Base-by-base conservation (phyloP, 2,329 filamentous ascomycete genomes). In the Epichloe festucae region DNA sequence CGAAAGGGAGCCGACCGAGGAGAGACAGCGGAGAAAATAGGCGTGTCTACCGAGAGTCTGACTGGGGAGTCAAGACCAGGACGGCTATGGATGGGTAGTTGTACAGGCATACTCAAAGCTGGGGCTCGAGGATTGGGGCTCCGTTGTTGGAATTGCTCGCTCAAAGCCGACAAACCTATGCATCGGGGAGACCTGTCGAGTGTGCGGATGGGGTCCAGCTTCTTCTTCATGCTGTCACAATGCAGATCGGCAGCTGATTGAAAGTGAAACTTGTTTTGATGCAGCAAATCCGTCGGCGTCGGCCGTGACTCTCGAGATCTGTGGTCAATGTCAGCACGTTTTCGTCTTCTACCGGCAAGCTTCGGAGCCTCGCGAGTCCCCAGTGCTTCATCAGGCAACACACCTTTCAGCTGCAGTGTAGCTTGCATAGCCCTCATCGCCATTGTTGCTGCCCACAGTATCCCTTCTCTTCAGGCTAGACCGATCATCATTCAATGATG, bases 151-250 rank as follows among this genome's bases (percentile, higher is more conserved):
- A 67, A 58, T 19, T 67, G 59, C 7, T 74, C 71, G 51, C 63
- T 67, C 21, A 68, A 57, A 2, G 72, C 73, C 10, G 68, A 63
- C 52, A 69, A 72, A 5, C 76, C 63, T 4, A 67, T 65, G 10
- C 73, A 72, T 47, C 69, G 69, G 21, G 73, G 70, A 8, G 73
- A 71, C 15, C 69, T 73, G 52, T 75, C 73, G n/a, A 71, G 58
- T 0, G 65, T 67, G 39, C 71, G 67, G 39, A 70, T 63, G 1
- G 72, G 69, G 52, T 79, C 71, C n/a, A 81, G 67, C 63, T 77
- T 81, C 62, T 75, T 76, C 53, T 78, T 73, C 60, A 79, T 70
- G 49, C 66, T 70, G 53, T 69, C 72, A 53, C 75, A 73, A 49
- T 79, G 73, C 14, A 73, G 65, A 44, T 74, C 66, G 57, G 71